Evolutionary conservation across 1,284 basidiomycete genomes (phyloP), one percentile per base, ranked within the genome.

Genomic region (Boletus smithii): DNA sequence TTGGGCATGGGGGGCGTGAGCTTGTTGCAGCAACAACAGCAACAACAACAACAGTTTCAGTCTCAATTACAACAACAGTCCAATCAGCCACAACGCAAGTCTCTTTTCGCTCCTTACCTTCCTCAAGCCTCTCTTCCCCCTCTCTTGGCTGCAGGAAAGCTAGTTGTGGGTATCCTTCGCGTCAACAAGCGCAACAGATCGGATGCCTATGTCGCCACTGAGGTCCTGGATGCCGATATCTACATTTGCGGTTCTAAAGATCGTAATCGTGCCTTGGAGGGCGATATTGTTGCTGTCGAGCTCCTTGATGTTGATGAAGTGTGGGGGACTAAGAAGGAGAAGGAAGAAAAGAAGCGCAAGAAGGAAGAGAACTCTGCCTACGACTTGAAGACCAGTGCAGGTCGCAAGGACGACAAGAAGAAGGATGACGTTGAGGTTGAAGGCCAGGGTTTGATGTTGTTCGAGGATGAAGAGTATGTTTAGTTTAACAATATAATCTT

Each of bases 361-460:
- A 99, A 99, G 80, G 97, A 99, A 72, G 97, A 99, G 73, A 95
- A 95, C 63, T 85, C 91, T 16, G 89, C 90, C 0, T 97, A 92
- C 67, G 91, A 94, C 60, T 62, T 85, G 48, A 91, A 87, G 67
- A 79, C 83, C 10, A 76, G 74, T 42, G 77, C 77, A 26, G 85
- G 83, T 41, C 88, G 94, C 62, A 94, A 91, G 73, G 89, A 95
- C 57, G 97, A 99, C 75, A 99, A 99, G 82, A 98, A 98, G 79
- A 97, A 97, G 73, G 97, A 99, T 63, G 97, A 99, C 61, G 94
- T 99, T 23, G 97, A 99, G 67, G 97, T 99, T 29, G 97, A 99
- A 73, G 97, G 97, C 7, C 95, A 98, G 69, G 95, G 95, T 8
- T 73, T 98, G 55, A 89, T 91, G 73, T 73, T 99, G 48, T 95